A percentile compares a stretch with the other conserved stretches of the same genome.
Evolutionary conservation across 352 stramenopile genomes (phyloP).

Genomic region (Globisporangium nagaii): DNA sequence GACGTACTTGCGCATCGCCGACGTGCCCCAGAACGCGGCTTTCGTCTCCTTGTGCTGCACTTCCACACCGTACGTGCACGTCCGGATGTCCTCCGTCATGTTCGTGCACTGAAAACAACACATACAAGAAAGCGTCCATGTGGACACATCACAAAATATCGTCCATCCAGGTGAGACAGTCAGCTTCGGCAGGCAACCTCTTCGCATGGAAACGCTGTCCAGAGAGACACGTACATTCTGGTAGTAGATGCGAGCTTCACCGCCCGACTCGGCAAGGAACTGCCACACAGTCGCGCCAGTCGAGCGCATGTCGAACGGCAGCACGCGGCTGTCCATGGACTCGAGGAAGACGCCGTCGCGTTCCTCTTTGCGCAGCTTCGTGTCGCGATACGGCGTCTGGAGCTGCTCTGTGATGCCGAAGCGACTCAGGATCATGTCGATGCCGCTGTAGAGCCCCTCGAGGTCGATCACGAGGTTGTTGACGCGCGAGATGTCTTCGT

Average conservation of each 20-base stretch:
- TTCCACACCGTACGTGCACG: slow-evolving; percentile 12
- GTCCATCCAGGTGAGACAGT: not conserved
- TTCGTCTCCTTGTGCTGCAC: slow-evolving; percentile 12
- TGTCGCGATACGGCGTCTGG: slow-evolving; percentile 4
- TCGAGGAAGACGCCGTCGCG: slow-evolving; percentile 1
- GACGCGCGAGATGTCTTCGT: slow-evolving; percentile 5
- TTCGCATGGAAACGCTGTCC: too few relatives aligned
- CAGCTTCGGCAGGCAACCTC: too few relatives aligned
- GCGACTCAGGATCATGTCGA: slow-evolving; percentile 3
- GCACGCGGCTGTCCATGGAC: slow-evolving; percentile 9
- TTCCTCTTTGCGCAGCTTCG: slow-evolving; percentile 3
- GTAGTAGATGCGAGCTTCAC: slow-evolving; percentile 7
- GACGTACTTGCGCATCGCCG: slow-evolving; percentile 12
- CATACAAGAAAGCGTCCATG: too few relatives aligned
- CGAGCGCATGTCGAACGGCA: slow-evolving; percentile 12
- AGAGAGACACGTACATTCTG: slow-evolving; percentile 3
- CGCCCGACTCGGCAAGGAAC: slow-evolving; percentile 7
- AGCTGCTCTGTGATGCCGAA: slow-evolving; percentile 5
- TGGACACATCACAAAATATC: too few relatives aligned
- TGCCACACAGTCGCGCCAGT: slow-evolving; percentile 11
- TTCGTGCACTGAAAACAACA: slow-evolving; percentile 4
- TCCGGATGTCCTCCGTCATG: slow-evolving; percentile 13
- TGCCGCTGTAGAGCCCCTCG: slow-evolving; percentile 9
- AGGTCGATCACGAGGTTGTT: slow-evolving; percentile 11
- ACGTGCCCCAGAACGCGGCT: slow-evolving; percentile 10